Conservation (phyloP, 306 rosid species). For the peach (Prunus persica) region Prunus_persica_NCBIv2 NC_034009.1:11957001-11957500, state of each 20-base stretch:
- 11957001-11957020: neutral
- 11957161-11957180: neutral
- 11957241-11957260: neutral
- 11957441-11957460: conserved; percentile 35
- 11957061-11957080: too few species aligned
- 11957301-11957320: neutral
- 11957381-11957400: conserved; percentile 46
- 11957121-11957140: neutral
- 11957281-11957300: neutral
- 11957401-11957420: conserved; percentile 58
- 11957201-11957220: neutral
- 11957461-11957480: conserved; percentile 30
- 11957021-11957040: neutral
- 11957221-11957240: neutral
- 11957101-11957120: neutral
- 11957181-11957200: too few species aligned
- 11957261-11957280: neutral
- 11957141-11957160: neutral
- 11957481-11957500: conserved; percentile 28
- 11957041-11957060: too few species aligned
- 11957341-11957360: neutral
- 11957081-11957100: neutral
- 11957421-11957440: conserved; percentile 51
- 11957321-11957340: neutral
- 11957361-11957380: conserved; percentile 2